phyloP scores from a whole-genome alignment of 2,329 filamentous ascomycete genomes.

The Fusarium ramigenum region DNA sequence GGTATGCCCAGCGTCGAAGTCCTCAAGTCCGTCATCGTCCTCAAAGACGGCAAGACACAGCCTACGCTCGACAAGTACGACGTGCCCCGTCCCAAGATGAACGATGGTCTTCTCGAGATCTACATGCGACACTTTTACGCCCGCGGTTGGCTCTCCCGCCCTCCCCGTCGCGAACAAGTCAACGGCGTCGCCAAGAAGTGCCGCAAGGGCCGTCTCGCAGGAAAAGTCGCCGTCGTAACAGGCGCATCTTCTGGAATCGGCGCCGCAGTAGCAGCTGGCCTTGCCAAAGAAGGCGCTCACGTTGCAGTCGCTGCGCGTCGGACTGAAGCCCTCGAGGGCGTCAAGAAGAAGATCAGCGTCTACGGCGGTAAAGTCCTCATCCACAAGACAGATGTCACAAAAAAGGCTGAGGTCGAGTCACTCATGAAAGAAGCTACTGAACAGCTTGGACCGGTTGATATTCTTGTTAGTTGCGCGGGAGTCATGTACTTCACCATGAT shows the following conservation, averaged over 20 bases:
- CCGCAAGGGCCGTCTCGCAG: conserved; percentile 68
- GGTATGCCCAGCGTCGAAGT: conserved; percentile 83
- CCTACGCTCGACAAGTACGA: conserved; percentile 63
- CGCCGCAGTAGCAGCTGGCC: conserved; percentile 74
- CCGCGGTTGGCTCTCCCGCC: conserved; percentile 75
- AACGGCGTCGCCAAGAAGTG: conserved; percentile 39
- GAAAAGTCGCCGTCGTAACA: conserved; percentile 78
- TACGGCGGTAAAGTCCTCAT: conserved; percentile 72
- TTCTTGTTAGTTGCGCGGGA: conserved; percentile 81
- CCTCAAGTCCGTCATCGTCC: conserved; percentile 74
- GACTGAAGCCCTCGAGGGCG: conserved; percentile 70
- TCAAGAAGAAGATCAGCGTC: conserved; percentile 68
- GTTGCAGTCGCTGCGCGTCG: conserved; percentile 78
- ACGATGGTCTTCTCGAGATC: conserved; percentile 75
- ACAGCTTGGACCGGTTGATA: conserved; percentile 77
- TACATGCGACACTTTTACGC: conserved; percentile 85
- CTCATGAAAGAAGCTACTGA: conserved; percentile 68
- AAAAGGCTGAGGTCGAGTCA: conserved; percentile 70
- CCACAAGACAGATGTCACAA: conserved; percentile 77
- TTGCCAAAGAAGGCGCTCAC: conserved; percentile 76
- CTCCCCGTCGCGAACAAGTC: conserved; percentile 61
- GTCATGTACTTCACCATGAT: conserved; percentile 94
- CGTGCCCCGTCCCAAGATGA: conserved; percentile 74
- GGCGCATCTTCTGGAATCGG: conserved; percentile 84
- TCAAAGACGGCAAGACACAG: conserved; percentile 75